These are phyloP conservation scores for Globisporangium heterothallicum DNA, from an alignment of 352 stramenopile species.

Conservation along the genomic window DNA sequence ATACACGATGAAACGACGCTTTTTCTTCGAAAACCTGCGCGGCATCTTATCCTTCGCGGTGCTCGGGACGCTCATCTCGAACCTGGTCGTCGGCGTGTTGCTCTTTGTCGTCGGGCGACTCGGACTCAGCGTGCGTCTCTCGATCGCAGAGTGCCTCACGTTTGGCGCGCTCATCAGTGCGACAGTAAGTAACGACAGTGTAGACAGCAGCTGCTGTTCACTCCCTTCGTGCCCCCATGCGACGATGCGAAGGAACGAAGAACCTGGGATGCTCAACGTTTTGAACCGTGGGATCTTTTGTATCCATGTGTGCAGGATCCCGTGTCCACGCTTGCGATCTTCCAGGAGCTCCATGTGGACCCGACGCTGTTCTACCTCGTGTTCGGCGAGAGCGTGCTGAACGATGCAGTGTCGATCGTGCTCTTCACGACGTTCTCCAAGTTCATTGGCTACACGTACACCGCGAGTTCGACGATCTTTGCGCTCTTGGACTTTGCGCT, in stretches of 20 bases:
- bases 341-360: slow-evolving; percentile 86
- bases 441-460: slow-evolving; percentile 88
- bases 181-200: too few relatives aligned
- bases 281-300: not conserved
- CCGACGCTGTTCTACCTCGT: slow-evolving; percentile 93
- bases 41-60: slow-evolving; percentile 89
- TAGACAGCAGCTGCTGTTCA: too few relatives aligned
- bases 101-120: slow-evolving; percentile 67
- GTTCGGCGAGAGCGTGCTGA: slow-evolving; percentile 93
- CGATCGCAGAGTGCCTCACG: slow-evolving; percentile 83
- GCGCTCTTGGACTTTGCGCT: slow-evolving; percentile 87
- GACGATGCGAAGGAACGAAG: not conserved
- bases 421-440: slow-evolving; percentile 91
- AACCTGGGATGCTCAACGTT: too few relatives aligned
- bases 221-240: too few relatives aligned
- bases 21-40: slow-evolving; percentile 90
- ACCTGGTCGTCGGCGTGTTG: slow-evolving; percentile 73
- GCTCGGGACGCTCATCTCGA: slow-evolving; percentile 87
- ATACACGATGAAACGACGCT: slow-evolving; percentile 88
- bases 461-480: slow-evolving; percentile 65
- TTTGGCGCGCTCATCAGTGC: slow-evolving; percentile 92
- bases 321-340: slow-evolving; percentile 89
- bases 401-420: slow-evolving; percentile 91
- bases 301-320: slow-evolving; percentile 44
- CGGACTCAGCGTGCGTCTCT: slow-evolving; percentile 59